Evolutionary conservation across 2,329 filamentous ascomycete genomes (phyloP).

Genomic region (Nemania sp.): DNA sequence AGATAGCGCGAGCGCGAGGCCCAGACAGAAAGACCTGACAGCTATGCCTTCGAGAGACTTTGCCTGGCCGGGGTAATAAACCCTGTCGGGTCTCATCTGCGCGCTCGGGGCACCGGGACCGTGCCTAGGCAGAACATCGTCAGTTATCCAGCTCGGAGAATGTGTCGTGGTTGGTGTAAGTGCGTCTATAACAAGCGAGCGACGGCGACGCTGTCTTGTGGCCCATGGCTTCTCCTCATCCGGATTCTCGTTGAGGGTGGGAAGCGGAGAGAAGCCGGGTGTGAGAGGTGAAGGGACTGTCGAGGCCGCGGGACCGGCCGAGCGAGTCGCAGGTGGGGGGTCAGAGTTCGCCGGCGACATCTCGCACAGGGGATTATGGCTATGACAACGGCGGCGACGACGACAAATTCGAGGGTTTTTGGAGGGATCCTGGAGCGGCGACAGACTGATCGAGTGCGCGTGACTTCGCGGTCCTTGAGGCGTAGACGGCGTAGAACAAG

Average conservation of each 20-base stretch:
- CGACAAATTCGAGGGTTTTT: not conserved
- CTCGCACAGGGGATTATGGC: not conserved
- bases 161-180: conserved; percentile 13
- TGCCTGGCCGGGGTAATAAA: conserved; percentile 51
- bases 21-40: conserved; percentile 60
- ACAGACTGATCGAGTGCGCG: not conserved
- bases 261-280: conserved; percentile 26
- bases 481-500: not conserved
- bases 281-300: conserved; percentile 7
- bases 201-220: conserved; percentile 33
- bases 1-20: conserved; percentile 47
- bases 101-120: conserved; percentile 41
- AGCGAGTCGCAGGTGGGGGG: not conserved
- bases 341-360: conserved; percentile 10
- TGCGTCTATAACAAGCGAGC: conserved; percentile 16
- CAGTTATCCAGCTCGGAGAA: conserved; percentile 28
- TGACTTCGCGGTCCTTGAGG: not conserved
- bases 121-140: conserved; percentile 39
- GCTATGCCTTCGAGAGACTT: conserved; percentile 66
- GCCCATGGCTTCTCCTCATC: conserved; percentile 38
- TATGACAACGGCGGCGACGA: no score
- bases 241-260: conserved; percentile 27
- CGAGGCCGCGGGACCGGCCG: not conserved
- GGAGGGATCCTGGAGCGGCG: not conserved
- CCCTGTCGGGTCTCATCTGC: conserved; percentile 41